Evolutionary conservation across 352 stramenopile species (phyloP).

Genomic region (Globisporangium sylvaticum): DNA sequence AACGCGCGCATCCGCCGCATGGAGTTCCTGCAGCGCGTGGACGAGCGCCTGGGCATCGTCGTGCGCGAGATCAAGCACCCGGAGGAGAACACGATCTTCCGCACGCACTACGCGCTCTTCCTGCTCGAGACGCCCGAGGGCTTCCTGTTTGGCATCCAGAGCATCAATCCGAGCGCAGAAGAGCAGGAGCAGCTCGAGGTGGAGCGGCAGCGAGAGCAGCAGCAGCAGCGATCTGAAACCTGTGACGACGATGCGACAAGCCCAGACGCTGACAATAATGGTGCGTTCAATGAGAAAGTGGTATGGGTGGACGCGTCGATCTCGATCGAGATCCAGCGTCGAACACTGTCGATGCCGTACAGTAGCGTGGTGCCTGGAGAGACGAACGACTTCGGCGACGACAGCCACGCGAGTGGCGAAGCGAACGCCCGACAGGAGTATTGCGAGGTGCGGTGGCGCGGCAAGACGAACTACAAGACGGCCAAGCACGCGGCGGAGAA

Average conservation of each 20-base stretch:
- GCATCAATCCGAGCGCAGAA: conserved; percentile 27
- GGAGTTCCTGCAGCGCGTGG: conserved; percentile 33
- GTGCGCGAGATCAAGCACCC: conserved; percentile 33
- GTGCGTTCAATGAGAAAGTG: conserved; percentile 14
- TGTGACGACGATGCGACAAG: background rate
- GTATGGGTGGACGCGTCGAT: conserved; percentile 32
- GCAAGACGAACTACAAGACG: conserved; percentile 22
- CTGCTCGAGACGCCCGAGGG: conserved; percentile 16
- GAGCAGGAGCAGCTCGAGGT: conserved; percentile 7
- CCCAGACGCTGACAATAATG: background rate
- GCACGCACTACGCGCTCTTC: conserved; percentile 34
- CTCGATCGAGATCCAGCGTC: conserved; percentile 26
- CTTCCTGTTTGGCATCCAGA: conserved; percentile 28
- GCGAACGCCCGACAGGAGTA: conserved; percentile 7
- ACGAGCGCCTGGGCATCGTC: conserved; percentile 23
- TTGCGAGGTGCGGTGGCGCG: conserved; percentile 20
- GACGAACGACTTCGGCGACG: background rate
- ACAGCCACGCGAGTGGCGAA: background rate
- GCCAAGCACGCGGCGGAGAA: conserved; percentile 21
- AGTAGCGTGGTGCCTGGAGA: background rate
- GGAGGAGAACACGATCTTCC: conserved; percentile 29
- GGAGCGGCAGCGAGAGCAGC: background rate
- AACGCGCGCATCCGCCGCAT: conserved; percentile 24
- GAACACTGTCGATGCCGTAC: background rate
- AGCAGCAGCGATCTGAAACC: background rate